Evolutionary conservation across 192 early-diverging fungal species (phyloP), one percentile per base, ranked within the genome.

Genomic region (Globomyces pollinis-pini): DNA sequence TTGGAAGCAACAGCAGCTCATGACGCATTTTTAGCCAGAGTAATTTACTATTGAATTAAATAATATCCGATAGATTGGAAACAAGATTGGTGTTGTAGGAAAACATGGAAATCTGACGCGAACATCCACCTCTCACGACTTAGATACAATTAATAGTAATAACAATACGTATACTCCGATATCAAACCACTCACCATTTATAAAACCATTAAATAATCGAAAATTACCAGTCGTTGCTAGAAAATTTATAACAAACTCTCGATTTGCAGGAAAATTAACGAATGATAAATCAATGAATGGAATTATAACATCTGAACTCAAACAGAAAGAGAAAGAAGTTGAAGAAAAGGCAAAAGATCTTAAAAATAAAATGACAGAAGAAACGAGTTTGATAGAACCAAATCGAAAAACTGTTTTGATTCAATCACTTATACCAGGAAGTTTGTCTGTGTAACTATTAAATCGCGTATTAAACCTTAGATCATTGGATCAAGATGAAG

Each of bases 21-120:
- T 55, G 52, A 55, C 31, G 34, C 52, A 4, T 55, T 55, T 34
- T n/a, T 55, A 8, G 52, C 38, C 52, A 55, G 33, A 55, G 52
- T 55, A 55, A 6, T 8, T 12, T n/a, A 26, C 15, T 4, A 8
- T 34, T 39, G 29, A 47, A 26, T 26, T n/a, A n/a, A n/a, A n/a
- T n/a, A n/a, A n/a, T 20, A n/a, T n/a, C 15, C 20, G 15, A n/a
- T 16, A 55, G 52, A 55, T 55, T 55, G 52, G 52, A 7, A 32
- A 24, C 26, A 55, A 55, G n/a, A 55, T 55, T 34, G 52, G 52
- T 8, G 31, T 55, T 9, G 52, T 55, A 32, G 3, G 29, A 16
- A 36, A 39, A n/a, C 29, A 55, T 55, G 52, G 52, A 4, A 34
- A 18, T 55, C 29, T 55, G 23, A 26, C 52, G 29, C 15, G 20